Base-by-base conservation (phyloP, 176 grass and related monocot genomes). In the Juncus inflexus region DNA sequence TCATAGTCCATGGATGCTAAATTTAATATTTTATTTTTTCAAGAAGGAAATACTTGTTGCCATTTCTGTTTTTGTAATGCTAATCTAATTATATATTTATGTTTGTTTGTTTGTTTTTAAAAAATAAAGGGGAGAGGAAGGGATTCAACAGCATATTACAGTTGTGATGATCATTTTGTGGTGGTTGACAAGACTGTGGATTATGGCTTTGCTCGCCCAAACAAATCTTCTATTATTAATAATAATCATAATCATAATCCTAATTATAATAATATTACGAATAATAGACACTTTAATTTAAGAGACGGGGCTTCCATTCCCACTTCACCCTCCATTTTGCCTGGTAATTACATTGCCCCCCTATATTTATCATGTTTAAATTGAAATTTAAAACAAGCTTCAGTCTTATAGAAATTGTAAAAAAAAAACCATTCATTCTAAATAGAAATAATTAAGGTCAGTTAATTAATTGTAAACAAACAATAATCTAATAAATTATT, bases 151-250 rank as follows among this genome's bases (percentile, higher is more conserved):
- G 82, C 87, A 66, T 91, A 97, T 63, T 97, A 91, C 74, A 91
- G 92, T 79, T 97, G 92, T 2, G 92, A 97, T 19, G 92, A 97
- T 58, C 92, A 97, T 68, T 91, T 97, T 75, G 87, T 91, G 71
- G 85, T 97, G 8, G 92, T 97, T 52, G 92, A 97, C 72, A 97
- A 97, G 72, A 74, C 76, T 11, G 75, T 97, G 11, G 92, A 97
- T 70, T 97, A 90, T 55, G 92, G 87, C 69, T 72, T 68, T 64
- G 77, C 87, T 74, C 81, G 40, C 83, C 42, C 74, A n/a, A 56
- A 58, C 55, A 62, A 59, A 15, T 61, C 82, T 74, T 86, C 74
- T 89, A 81, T 3, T 12, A 56, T 37, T 63, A 51, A 61, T 63
- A 35, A 60, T 49, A 42, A 47, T 47, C 4, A 47, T 47, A 47